These are phyloP conservation scores for Plantago ovata DNA, from an alignment of 257 asterid genomes.

Conservation along the genomic window DNA sequence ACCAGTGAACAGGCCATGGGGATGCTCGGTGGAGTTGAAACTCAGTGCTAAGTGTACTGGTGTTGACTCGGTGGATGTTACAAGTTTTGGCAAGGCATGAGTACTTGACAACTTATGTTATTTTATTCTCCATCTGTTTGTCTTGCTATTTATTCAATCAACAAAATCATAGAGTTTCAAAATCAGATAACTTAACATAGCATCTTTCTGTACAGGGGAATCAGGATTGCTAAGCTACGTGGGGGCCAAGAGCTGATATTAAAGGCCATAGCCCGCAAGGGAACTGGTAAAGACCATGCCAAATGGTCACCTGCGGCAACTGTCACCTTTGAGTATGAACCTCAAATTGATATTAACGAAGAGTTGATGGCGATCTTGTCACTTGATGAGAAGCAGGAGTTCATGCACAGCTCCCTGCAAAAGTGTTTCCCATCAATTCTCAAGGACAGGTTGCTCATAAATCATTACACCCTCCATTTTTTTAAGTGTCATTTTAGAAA, in stretches of 20 bases:
- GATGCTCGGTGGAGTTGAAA: slow-evolving; percentile 91
- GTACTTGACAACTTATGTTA: background rate
- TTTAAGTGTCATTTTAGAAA: too few relatives aligned
- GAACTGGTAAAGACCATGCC: slow-evolving; percentile 99
- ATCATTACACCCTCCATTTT: too few relatives aligned
- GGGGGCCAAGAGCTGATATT: slow-evolving; percentile 87
- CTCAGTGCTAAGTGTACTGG: slow-evolving; percentile 65
- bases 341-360: slow-evolving; percentile 86
- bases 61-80: slow-evolving; percentile 87
- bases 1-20: slow-evolving; percentile 89
- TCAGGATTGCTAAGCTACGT: slow-evolving; percentile 93
- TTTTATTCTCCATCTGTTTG: background rate
- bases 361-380: slow-evolving; percentile 78
- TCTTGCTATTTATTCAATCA: background rate
- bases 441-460: slow-evolving; percentile 52
- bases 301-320: slow-evolving; percentile 99
- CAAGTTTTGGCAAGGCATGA: too few relatives aligned
- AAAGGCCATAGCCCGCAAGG: slow-evolving; percentile 97
- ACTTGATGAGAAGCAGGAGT: slow-evolving; percentile 54
- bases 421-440: slow-evolving; percentile 67
- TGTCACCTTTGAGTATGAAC: slow-evolving; percentile 95
- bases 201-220: slow-evolving; percentile 53
- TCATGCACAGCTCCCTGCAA: slow-evolving; percentile 91
- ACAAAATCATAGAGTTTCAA: background rate
- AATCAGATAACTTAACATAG: slow-evolving; percentile 10